phyloP scores from a whole-genome alignment of 768 basidiomycete species.

The Lactarius tabidus region DNA sequence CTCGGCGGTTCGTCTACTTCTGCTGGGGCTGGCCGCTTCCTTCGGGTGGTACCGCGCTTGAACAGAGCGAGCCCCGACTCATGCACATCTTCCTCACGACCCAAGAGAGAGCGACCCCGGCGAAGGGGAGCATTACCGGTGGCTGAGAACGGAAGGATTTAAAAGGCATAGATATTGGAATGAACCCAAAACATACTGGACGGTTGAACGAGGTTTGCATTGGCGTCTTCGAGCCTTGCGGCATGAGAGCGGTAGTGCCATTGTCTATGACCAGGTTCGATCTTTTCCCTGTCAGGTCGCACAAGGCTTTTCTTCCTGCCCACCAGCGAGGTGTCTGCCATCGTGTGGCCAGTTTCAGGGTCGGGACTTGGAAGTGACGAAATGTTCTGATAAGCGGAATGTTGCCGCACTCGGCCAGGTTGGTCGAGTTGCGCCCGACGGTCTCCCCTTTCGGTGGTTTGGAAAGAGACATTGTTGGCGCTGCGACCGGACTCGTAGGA shows the following conservation, averaged over 20 bases:
- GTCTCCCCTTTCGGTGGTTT: conserved; percentile 65
- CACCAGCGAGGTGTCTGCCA: conserved; percentile 49
- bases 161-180: conserved; percentile 22
- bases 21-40: conserved; percentile 53
- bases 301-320: conserved; percentile 90
- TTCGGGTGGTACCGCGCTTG: conserved; percentile 77
- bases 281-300: conserved; percentile 90
- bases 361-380: conserved; percentile 38
- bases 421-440: conserved; percentile 54
- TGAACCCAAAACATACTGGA: conserved; percentile 59
- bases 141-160: conserved; percentile 36
- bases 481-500: conserved; percentile 13
- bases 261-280: conserved; percentile 89
- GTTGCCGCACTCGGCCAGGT: conserved; percentile 45
- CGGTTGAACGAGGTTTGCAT: conserved; percentile 67
- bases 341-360: conserved; percentile 30
- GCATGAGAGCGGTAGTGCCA: conserved; percentile 93
- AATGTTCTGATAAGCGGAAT: conserved; percentile 45
- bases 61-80: conserved; percentile 93
- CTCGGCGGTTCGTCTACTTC: conserved; percentile 36
- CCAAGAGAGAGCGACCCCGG: conserved; percentile 87
- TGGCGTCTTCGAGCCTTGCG: conserved; percentile 68
- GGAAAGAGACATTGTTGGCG: conserved; percentile 58
- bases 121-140: conserved; percentile 76
- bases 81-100: conserved; percentile 82